A percentile compares a stretch with the other conserved stretches of the same genome.
phyloP scores from a whole-genome alignment of 1,284 basidiomycete genomes.

The Boletus semigastroideus region DNA sequence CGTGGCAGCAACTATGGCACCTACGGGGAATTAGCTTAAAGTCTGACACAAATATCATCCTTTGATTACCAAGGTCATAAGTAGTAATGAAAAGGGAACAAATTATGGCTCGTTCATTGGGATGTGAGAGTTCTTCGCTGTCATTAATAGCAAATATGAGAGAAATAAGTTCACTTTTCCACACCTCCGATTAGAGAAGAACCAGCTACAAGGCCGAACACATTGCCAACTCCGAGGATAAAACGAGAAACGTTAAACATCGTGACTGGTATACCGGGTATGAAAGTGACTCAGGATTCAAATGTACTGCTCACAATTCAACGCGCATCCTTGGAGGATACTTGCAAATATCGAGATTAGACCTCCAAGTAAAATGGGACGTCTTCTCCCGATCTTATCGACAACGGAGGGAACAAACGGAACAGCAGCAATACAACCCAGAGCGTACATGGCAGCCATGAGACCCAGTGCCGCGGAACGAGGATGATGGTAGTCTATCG shows the following conservation, averaged over 20 bases:
- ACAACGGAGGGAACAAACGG: constrained; percentile 14
- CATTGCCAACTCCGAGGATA: constrained; percentile 6
- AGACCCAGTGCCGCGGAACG: constrained; percentile 20
- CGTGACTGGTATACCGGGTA: constrained; percentile 11
- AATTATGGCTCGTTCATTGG: constrained; percentile 20
- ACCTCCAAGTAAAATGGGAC: constrained; percentile 18
- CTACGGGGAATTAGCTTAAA: constrained; percentile 3
- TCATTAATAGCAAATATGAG: not conserved
- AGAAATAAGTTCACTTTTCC: not conserved
- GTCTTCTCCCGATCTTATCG: constrained; percentile 20
- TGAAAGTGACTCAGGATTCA: not conserved
- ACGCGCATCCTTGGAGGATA: constrained; percentile 18
- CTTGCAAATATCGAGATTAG: constrained; percentile 13
- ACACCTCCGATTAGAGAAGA: constrained; percentile 20
- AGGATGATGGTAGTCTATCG: constrained; percentile 18
- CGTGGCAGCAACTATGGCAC: constrained; percentile 19
- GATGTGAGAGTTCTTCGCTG: constrained; percentile 21
- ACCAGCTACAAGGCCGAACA: constrained; percentile 6
- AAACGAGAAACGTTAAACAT: constrained; percentile 9
- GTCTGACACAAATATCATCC: not conserved
- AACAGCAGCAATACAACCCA: constrained; percentile 13
- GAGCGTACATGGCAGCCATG: constrained; percentile 14
- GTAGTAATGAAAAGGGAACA: constrained; percentile 7
- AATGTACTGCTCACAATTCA: constrained; percentile 4
- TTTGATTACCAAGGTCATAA: constrained; percentile 8